Base-by-base conservation (phyloP, 2,329 filamentous ascomycete species). In the Fusarium sublunatum region DNA sequence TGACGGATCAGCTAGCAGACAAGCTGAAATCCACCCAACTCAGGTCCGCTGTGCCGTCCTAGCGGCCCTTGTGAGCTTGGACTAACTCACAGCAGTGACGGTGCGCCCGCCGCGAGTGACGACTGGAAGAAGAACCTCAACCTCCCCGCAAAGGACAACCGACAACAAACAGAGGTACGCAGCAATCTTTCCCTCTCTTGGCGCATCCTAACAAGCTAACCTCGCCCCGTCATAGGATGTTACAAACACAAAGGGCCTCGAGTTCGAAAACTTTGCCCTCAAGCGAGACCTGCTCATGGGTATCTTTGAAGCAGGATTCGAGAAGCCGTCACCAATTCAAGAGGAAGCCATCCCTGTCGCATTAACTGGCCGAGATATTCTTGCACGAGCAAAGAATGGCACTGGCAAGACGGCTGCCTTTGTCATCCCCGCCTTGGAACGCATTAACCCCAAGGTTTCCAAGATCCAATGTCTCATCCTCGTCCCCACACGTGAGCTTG, bases 331-430 rank as follows among this genome's bases (percentile, higher is more conserved):
- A 54, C 95, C 95, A 10, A 99, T 99, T 72, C 95, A 99, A 87
- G 95, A 99, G 88, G 95, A 98, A 81, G 93, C 95, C 52, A 97
- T 99, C 73, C 95, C 95, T 43, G 94, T 99, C 67, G 95, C 95
- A 46, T 85, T 99, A 54, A 96, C 94, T 43, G 95, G 95, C 53
- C 88, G 94, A 79, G 95, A 99, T 75, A 93, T 99, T 72, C 86
- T 99, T 65, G 95, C 95, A 58, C 88, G 95, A 78, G 95, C 95
- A 68, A 99, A 99, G 83, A 99, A 99, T 77, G 95, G 95, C 65
- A 99, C 95, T 34, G 95, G 95, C 75, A 99, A 99, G 82, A 99
- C 95, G 9, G 95, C 94, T 24, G 96, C 96, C 62, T 99, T 98
- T 76, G 91, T 98, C 65, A 98, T 99, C 65, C 95, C 95, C 44